Evolutionary conservation across 2,329 filamentous ascomycete species (phyloP).

Genomic region (Fonsecaea nubica): DNA sequence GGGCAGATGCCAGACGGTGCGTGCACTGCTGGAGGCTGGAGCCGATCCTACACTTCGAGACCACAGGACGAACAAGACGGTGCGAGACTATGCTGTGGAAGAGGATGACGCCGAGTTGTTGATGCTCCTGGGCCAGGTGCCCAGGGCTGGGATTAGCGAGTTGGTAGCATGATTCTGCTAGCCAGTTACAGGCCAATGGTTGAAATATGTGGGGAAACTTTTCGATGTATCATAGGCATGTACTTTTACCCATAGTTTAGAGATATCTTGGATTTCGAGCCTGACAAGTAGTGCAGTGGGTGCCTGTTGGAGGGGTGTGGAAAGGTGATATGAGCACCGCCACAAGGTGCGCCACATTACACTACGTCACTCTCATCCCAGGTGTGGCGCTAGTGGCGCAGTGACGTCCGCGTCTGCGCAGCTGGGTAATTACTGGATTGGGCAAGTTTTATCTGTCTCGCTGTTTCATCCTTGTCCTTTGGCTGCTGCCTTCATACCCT

Average conservation of each 20-base stretch:
- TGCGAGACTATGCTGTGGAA: conserved; percentile 24
- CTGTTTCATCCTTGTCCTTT: conserved; percentile 1
- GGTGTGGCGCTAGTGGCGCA: neutral
- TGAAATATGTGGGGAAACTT: too few species aligned
- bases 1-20: conserved; percentile 25
- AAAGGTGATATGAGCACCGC: neutral
- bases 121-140: conserved; percentile 18
- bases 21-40: conserved; percentile 27
- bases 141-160: conserved; percentile 25
- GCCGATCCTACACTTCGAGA: conserved; percentile 29
- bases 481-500: neutral
- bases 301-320: neutral
- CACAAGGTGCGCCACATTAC: neutral
- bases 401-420: neutral
- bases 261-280: neutral
- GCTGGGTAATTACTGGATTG: neutral
- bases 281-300: neutral
- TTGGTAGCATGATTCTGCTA: conserved; percentile 24
- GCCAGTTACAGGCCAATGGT: neutral
- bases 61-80: conserved; percentile 13
- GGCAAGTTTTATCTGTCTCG: neutral
- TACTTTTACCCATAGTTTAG: neutral
- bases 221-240: too few species aligned
- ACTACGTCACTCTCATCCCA: neutral
- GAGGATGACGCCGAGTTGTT: conserved; percentile 27